A percentile compares a stretch with the other conserved stretches of the same genome.
Evolutionary conservation across 805 yeast species (phyloP).

Genomic region (Kregervanrija pseudodelftensis): DNA sequence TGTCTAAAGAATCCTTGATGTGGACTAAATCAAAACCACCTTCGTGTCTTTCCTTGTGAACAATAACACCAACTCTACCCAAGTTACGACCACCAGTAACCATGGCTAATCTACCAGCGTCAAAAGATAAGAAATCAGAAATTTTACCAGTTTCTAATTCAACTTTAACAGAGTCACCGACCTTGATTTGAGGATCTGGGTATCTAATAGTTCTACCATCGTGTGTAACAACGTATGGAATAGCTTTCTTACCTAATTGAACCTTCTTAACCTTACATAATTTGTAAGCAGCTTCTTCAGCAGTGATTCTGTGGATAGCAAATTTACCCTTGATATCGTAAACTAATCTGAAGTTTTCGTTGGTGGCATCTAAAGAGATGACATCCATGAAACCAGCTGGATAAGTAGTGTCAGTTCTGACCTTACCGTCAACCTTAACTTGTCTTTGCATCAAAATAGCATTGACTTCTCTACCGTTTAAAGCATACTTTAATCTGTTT

Average conservation of each 20-base stretch:
- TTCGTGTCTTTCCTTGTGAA: constrained; percentile 95
- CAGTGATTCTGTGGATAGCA: constrained; percentile 98
- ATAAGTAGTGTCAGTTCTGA: constrained; percentile 97
- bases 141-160: constrained; percentile 96
- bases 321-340: constrained; percentile 99
- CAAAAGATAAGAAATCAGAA: constrained; percentile 82
- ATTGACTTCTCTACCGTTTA: constrained; percentile 98
- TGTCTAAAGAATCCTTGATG: constrained; percentile 91
- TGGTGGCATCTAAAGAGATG: constrained; percentile 93
- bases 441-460: constrained; percentile 98
- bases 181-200: constrained; percentile 97
- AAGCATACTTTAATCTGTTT: constrained; percentile 98
- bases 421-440: constrained; percentile 98
- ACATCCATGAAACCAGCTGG: constrained; percentile 99
- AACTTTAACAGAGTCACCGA: constrained; percentile 96
- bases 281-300: constrained; percentile 97
- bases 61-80: constrained; percentile 95
- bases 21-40: constrained; percentile 98
- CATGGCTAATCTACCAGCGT: constrained; percentile 86
- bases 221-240: constrained; percentile 98
- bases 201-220: constrained; percentile 99
- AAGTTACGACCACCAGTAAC: constrained; percentile 97
- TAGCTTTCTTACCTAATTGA: constrained; percentile 96
- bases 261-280: constrained; percentile 97
- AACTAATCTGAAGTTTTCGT: constrained; percentile 98